Conservation (phyloP, 306 rosid species). For the Cucumis hystrix region DNA sequence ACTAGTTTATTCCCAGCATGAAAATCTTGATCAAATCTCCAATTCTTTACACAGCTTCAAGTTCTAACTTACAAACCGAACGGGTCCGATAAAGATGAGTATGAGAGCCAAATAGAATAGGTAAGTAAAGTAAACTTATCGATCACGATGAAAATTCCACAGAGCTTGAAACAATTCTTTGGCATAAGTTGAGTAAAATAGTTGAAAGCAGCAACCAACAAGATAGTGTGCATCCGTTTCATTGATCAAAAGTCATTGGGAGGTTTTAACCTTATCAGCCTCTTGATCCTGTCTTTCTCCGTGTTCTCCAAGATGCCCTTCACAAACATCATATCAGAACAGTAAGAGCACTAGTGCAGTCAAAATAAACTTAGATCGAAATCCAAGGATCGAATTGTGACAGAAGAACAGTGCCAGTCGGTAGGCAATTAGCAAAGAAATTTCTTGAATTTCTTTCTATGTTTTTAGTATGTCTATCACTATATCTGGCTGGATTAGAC, state of each 20-base stretch:
- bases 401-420: too few relatives aligned
- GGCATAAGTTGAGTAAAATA: neutral
- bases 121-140: neutral
- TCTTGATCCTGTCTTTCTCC: slow-evolving; percentile 81
- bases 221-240: neutral
- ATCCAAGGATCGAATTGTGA: neutral
- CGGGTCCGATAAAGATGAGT: neutral
- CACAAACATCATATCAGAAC: slow-evolving; percentile 10
- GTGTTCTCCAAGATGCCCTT: slow-evolving; percentile 85
- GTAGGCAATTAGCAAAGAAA: neutral
- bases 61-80: neutral
- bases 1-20: too few relatives aligned
- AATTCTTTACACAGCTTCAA: neutral
- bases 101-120: neutral
- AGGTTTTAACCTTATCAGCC: slow-evolving; percentile 78
- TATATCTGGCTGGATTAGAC: neutral
- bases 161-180: neutral
- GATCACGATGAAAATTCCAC: neutral
- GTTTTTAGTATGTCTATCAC: neutral
- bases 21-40: neutral
- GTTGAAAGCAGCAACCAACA: neutral
- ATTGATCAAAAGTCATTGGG: slow-evolving; percentile 45
- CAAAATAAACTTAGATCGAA: neutral
- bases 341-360: neutral
- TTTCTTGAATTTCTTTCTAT: neutral